Percentiles rank a stretch among this genome's conserved stretches.
Evolutionary conservation across 2,329 filamentous ascomycete species (phyloP).

Genomic region (Sarocladium kiliense): DNA sequence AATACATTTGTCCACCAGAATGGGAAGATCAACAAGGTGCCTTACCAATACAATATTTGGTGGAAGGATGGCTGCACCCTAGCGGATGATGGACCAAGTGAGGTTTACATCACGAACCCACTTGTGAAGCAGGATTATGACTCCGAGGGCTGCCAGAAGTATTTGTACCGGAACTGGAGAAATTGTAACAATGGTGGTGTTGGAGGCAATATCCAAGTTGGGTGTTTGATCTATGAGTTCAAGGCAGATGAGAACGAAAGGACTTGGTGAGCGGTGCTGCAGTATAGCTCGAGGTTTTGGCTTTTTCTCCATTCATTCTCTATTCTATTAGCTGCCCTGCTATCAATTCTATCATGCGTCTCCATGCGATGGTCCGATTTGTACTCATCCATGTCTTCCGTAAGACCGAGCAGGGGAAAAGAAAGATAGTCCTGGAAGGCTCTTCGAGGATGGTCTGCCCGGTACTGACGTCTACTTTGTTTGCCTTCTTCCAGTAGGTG

Average conservation of each 20-base stretch:
- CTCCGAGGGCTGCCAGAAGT: neutral
- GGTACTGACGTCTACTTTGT: too few relatives aligned
- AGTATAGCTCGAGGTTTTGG: too few relatives aligned
- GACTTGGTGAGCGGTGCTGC: constrained; percentile 16
- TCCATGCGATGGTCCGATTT: too few relatives aligned
- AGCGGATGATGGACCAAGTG: neutral
- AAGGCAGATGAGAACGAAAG: neutral
- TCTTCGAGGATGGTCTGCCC: too few relatives aligned
- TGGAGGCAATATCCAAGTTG: neutral
- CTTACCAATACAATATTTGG: constrained; percentile 4
- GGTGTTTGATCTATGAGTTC: constrained; percentile 4
- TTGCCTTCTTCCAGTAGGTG: too few relatives aligned
- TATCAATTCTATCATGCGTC: too few relatives aligned
- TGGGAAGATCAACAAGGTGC: neutral
- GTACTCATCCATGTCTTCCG: too few relatives aligned
- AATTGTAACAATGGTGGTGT: neutral
- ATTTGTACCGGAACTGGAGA: neutral
- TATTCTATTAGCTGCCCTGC: too few relatives aligned
- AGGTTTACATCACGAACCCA: neutral
- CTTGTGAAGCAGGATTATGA: neutral
- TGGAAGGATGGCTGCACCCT: constrained; percentile 5
- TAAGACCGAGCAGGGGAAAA: too few relatives aligned
- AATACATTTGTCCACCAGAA: neutral
- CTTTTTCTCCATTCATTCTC: too few relatives aligned
- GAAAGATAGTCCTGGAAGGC: too few relatives aligned